Evolutionary conservation across 2,329 filamentous ascomycete species (phyloP).

Genomic region (Pyricularia grisea): DNA sequence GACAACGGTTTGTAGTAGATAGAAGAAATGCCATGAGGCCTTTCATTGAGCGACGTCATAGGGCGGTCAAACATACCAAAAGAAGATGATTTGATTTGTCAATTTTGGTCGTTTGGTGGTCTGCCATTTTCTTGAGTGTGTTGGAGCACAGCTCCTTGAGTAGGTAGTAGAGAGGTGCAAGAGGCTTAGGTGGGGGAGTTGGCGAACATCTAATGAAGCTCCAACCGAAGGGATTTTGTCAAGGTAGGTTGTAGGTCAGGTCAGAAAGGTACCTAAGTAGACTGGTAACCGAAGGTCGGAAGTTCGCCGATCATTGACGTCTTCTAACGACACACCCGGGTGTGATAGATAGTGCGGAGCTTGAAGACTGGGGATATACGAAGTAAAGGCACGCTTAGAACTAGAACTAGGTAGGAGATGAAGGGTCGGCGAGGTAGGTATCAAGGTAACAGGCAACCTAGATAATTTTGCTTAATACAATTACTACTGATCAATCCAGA

Average conservation of each 20-base stretch:
- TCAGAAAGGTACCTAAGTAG: background rate
- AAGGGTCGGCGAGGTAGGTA: background rate
- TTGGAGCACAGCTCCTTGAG: background rate
- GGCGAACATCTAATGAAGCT: background rate
- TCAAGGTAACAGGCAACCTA: background rate
- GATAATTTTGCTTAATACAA: background rate
- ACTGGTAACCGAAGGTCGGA: background rate
- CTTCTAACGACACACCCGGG: background rate
- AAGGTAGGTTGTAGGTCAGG: background rate
- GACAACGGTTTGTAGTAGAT: background rate
- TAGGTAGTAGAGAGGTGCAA: background rate
- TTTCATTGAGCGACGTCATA: background rate
- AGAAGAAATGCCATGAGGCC: background rate
- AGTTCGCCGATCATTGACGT: background rate
- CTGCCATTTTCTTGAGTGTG: slow-evolving; percentile 37
- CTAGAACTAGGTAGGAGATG: background rate
- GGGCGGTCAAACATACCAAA: slow-evolving; percentile 41
- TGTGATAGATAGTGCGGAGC: background rate
- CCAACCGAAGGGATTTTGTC: background rate
- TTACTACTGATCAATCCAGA: background rate
- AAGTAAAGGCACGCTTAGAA: background rate
- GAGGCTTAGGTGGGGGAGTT: background rate
- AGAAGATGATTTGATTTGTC: slow-evolving; percentile 69
- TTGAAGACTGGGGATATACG: background rate
- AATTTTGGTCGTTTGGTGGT: slow-evolving; percentile 55